Evolutionary conservation across 192 early-diverging fungal species (phyloP), one percentile per base, ranked within the genome.

Genomic region (Coemansia sp.): DNA sequence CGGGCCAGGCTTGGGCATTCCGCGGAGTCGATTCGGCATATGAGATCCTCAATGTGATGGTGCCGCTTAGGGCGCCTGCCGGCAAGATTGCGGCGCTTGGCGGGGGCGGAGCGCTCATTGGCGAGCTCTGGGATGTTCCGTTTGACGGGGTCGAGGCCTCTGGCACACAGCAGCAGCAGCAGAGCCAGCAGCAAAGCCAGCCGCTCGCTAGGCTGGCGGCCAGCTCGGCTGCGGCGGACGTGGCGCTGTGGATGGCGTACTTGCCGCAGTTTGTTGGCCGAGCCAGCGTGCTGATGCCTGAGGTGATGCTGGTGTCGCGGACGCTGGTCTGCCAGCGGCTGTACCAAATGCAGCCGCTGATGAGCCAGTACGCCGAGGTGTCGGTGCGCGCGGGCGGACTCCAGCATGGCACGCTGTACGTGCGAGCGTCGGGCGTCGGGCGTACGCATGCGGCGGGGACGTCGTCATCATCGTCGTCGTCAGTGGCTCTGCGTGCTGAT

Each of bases 331-430:
- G 79, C 60, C 79, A 76, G 62, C 59, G 79, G 14, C 70, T 85
- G 20, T 74, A 82, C 40, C 78, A 82, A 64, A 77, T 85, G 79
- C 78, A 77, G 65, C 65, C 74, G 37, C 65, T 84, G 68, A 76
- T 84, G 67, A 61, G 60, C 49, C 77, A 84, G 59, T 84, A 84
- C 32, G 67, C 83, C 4, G 83, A 84, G 4, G 60, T 75, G 14
- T 73, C 82, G 32, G 29, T 72, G 17, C 56, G 62, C n/a, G 31
- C 67, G 7, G 25, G 41, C 67, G 22, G 56, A 51, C 25, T 57
- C 63, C 51, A 54, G 54, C 12, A 19, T 35, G 19, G 36, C 56
- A 1, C 37, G 43, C 60, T 31, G 41, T 51, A 69, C 17, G 15
- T 71, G 15, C 65, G 69, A 20, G 42, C 41, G n/a, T 8, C 57